phyloP scores from a whole-genome alignment of 2,329 filamentous ascomycete species.

The Fusarium algeriense region DNA sequence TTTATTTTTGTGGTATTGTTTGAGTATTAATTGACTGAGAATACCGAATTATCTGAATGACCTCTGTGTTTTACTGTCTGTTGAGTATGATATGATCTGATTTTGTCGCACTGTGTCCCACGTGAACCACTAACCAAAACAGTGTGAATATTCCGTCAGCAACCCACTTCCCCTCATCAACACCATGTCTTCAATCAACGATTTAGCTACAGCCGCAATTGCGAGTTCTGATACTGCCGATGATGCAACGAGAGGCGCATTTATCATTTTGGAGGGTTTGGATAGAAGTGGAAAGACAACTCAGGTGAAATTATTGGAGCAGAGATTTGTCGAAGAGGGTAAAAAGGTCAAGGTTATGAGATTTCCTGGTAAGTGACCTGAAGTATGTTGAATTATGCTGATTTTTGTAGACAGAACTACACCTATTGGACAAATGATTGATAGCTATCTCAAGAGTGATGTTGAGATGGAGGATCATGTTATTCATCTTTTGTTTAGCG shows the following conservation, averaged over 20 bases:
- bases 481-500: constrained; percentile 90
- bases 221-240: constrained; percentile 47
- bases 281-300: constrained; percentile 94
- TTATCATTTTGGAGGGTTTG: constrained; percentile 89
- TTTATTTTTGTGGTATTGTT: constrained; percentile 34
- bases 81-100: constrained; percentile 11
- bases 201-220: constrained; percentile 62
- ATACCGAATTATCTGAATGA: neutral
- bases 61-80: neutral
- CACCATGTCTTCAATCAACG: constrained; percentile 62
- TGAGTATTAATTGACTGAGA: constrained; percentile 1
- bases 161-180: constrained; percentile 27
- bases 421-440: constrained; percentile 87
- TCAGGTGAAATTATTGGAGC: constrained; percentile 79
- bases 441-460: constrained; percentile 80
- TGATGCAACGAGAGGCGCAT: constrained; percentile 63
- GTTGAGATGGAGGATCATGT: constrained; percentile 85
- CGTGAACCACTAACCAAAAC: constrained; percentile 34
- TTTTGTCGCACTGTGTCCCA: constrained; percentile 28
- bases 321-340: constrained; percentile 63
- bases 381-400: neutral
- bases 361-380: constrained; percentile 64
- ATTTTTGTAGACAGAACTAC: constrained; percentile 77
- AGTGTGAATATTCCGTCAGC: constrained; percentile 31
- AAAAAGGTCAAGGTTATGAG: constrained; percentile 65